Base-by-base conservation (phyloP, 306 rosid genomes). In the Acacia confusa region DNA sequence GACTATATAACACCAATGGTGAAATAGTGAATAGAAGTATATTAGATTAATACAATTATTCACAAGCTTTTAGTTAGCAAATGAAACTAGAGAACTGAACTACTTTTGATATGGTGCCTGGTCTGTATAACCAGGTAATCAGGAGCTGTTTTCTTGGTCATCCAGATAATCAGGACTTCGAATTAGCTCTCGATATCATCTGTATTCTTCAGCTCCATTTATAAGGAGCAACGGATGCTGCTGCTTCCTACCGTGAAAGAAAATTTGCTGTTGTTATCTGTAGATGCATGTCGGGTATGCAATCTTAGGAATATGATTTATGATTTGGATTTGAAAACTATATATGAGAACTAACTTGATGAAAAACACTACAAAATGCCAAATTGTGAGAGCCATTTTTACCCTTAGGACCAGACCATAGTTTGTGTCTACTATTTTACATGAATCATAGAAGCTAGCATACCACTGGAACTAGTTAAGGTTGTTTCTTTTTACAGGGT, bases 401-500 rank as follows among this genome's bases (percentile, higher is more conserved):
- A 0, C 9, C 2, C 32, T 58, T 22, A 24, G 65, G 7, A 58
- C 16, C 7, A 11, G 16, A 24, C 14, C 32, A 22, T n/a, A 22
- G 63, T 55, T 55, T 7, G n/a, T n/a, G 28, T 55, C 63, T 55
- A n/a, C 63, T 55, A 55, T n/a, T 14, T 47, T 47, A 47, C 53
- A 47, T 47, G 20, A 7, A 47, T n/a, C 57, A 55, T 55, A n/a
- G 28, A 27, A 55, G 14, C 63, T 55, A n/a, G 63, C 63, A n/a
- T n/a, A 55, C 13, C 25, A 24, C 7, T 25, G 67, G 36, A 86
- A 72, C 79, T 72, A 15, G 64, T 63, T 68, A 40, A 72, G 86
- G 70, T 61, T 75, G 57, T 70, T 68, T 28, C 25, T 4, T 41
- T 20, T n/a, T 91, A 85, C 97, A 91, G 69, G 94, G 95, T 61